These are phyloP conservation scores for Pseudogymnoascus sp. DNA, from an alignment of 2,329 filamentous ascomycete genomes.

Conservation along the genomic window DNA sequence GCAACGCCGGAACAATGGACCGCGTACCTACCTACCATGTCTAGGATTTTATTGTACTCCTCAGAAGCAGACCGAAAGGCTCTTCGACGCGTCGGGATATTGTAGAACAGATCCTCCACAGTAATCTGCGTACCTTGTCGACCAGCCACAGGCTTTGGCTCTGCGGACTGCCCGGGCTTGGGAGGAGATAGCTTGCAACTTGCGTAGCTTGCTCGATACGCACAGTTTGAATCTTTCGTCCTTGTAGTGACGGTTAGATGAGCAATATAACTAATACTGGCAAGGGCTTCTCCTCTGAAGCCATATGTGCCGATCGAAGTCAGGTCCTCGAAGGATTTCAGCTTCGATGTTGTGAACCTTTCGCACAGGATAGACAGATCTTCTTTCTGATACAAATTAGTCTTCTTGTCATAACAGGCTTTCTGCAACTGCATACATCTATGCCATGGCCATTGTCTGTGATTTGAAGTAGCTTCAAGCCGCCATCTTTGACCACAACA, in stretches of 20 bases:
- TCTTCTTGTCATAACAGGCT: not conserved
- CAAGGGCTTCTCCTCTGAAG: conserved; percentile 92
- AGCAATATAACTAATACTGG: conserved; percentile 97
- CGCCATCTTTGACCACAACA: conserved; percentile 87
- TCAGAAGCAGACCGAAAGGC: conserved; percentile 89
- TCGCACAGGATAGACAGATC: conserved; percentile 89
- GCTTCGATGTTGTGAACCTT: conserved; percentile 92
- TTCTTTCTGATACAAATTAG: conserved; percentile 55
- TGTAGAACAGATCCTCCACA: conserved; percentile 96
- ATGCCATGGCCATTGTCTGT: conserved; percentile 97
- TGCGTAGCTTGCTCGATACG: conserved; percentile 83
- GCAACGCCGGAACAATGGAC: conserved; percentile 86
- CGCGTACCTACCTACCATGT: conserved; percentile 87
- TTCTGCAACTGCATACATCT: conserved; percentile 50
- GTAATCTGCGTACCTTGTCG: conserved; percentile 89
- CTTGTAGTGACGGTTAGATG: conserved; percentile 93
- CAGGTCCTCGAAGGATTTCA: conserved; percentile 88
- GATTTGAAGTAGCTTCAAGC: conserved; percentile 89
- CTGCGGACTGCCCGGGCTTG: conserved; percentile 79
- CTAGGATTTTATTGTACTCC: conserved; percentile 96
- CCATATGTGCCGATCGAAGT: conserved; percentile 88
- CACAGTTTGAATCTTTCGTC: conserved; percentile 77
- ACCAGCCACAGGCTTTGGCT: conserved; percentile 82
- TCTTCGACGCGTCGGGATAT: conserved; percentile 75
- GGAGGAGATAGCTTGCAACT: conserved; percentile 72